Percentiles rank a stretch among this genome's conserved stretches.
Evolutionary conservation across 371 early-diverging fungal genomes (phyloP).

Genomic region (Ordospora pajunii): DNA sequence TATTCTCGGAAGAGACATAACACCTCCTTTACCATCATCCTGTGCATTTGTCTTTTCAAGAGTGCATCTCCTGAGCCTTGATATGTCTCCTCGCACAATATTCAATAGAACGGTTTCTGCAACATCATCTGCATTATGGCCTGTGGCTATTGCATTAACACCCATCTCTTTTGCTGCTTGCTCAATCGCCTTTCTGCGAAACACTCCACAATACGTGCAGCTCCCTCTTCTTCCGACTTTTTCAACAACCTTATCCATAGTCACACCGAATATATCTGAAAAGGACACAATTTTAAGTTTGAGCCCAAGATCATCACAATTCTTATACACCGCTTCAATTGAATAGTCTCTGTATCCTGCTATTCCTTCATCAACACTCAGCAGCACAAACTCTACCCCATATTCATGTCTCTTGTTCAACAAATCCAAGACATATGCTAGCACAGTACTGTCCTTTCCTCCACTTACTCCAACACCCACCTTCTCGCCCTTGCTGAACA

Average conservation of each 20-base stretch:
- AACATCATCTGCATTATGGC: slow-evolving; percentile 99
- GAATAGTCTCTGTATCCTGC: slow-evolving; percentile 95
- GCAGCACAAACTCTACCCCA: slow-evolving; percentile 75
- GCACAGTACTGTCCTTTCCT: slow-evolving; percentile 96
- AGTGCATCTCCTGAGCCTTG: slow-evolving; percentile 82
- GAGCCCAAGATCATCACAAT: slow-evolving; percentile 78
- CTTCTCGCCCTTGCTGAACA: slow-evolving; percentile 77
- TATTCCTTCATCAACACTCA: slow-evolving; percentile 98
- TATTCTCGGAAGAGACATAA: slow-evolving; percentile 64
- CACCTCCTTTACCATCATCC: slow-evolving; percentile 4
- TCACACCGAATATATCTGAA: slow-evolving; percentile 81
- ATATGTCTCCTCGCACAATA: slow-evolving; percentile 87
- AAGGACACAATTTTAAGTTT: slow-evolving; percentile 86
- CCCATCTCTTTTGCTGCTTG: slow-evolving; percentile 79
- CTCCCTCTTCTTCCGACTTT: slow-evolving; percentile 84
- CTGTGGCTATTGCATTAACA: slow-evolving; percentile 89
- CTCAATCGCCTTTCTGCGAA: slow-evolving; percentile 92
- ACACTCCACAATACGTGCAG: slow-evolving; percentile 98
- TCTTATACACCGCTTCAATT: slow-evolving; percentile 86
- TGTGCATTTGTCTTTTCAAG: slow-evolving; percentile 73
- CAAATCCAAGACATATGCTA: slow-evolving; percentile 83
- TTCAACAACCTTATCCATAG: slow-evolving; percentile 88
- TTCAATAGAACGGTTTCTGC: slow-evolving; percentile 99
- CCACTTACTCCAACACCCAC: slow-evolving; percentile 94
- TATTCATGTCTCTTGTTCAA: slow-evolving; percentile 86